These are phyloP conservation scores for Chaetomium olivaceum DNA, from an alignment of 2,329 filamentous ascomycete genomes.

Conservation along the genomic window DNA sequence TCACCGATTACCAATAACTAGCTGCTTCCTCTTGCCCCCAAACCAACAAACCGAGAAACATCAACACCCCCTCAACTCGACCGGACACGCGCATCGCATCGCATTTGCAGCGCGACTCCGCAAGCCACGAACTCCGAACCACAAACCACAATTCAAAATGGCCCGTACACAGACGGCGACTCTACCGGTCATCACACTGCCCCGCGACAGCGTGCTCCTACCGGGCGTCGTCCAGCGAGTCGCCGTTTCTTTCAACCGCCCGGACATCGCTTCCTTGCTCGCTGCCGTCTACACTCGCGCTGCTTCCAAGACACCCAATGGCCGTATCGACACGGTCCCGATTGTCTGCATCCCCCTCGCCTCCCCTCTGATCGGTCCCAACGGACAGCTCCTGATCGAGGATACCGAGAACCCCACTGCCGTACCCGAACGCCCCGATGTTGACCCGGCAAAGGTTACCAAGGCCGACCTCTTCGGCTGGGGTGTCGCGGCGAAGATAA, in stretches of 20 bases:
- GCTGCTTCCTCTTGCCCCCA: too few species aligned
- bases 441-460: constrained; percentile 60
- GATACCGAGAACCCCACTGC: constrained; percentile 56
- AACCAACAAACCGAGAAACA: not conserved
- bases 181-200: constrained; percentile 79
- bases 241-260: constrained; percentile 73
- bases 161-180: constrained; percentile 45
- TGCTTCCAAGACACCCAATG: constrained; percentile 64
- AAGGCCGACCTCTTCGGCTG: constrained; percentile 78
- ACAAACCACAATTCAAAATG: constrained; percentile 28
- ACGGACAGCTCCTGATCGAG: constrained; percentile 75
- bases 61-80: not conserved
- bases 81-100: not conserved
- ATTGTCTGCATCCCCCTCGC: constrained; percentile 86
- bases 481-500: constrained; percentile 78
- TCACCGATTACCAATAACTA: not conserved
- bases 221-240: constrained; percentile 85
- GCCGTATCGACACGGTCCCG: constrained; percentile 66
- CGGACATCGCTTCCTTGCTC: constrained; percentile 85
- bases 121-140: not conserved
- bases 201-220: constrained; percentile 77
- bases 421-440: constrained; percentile 46
- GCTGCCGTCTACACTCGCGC: constrained; percentile 80
- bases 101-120: not conserved
- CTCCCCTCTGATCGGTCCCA: constrained; percentile 70